A percentile compares a stretch with the other conserved stretches of the same genome.
Conservation (phyloP, 2,329 filamentous ascomycete species). For the Neonectria punicea region DNA sequence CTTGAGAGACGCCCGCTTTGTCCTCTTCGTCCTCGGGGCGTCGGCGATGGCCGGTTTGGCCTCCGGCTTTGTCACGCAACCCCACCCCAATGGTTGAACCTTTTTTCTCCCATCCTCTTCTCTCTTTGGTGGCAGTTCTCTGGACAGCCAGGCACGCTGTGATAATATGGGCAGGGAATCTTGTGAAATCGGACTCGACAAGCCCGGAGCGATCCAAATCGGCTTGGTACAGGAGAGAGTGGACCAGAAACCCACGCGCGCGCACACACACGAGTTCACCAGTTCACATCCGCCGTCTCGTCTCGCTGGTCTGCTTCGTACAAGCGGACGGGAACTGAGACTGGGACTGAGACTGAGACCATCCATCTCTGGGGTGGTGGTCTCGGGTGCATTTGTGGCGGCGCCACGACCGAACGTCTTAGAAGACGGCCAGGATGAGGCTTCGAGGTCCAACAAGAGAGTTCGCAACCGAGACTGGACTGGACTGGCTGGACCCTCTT, state of each 20-base stretch:
- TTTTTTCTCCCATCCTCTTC: constrained; percentile 7
- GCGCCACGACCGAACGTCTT: constrained; percentile 41
- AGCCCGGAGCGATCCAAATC: background rate
- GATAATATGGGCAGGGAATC: constrained; percentile 6
- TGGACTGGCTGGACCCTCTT: constrained; percentile 16
- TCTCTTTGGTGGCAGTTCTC: background rate
- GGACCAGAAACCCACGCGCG: background rate
- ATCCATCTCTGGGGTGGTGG: constrained; percentile 21
- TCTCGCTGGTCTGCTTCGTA: background rate
- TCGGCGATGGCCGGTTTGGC: constrained; percentile 23
- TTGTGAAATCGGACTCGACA: constrained; percentile 1
- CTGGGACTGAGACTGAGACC: constrained; percentile 25
- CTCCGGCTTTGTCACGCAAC: constrained; percentile 15
- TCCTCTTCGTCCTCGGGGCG: constrained; percentile 12
- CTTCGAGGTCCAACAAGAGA: constrained; percentile 29
- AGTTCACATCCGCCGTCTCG: background rate
- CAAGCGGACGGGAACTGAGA: background rate
- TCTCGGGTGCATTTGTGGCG: constrained; percentile 39
- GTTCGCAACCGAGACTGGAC: constrained; percentile 24
- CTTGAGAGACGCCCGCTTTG: constrained; percentile 19
- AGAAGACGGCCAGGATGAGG: constrained; percentile 27
- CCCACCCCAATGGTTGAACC: constrained; percentile 14
- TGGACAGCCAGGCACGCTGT: background rate
- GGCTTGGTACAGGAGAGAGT: background rate
- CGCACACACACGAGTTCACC: background rate